Percentiles rank a stretch among this genome's conserved stretches.
phyloP scores from a whole-genome alignment of 352 stramenopile genomes.

The Blastocystis sp. region DNA sequence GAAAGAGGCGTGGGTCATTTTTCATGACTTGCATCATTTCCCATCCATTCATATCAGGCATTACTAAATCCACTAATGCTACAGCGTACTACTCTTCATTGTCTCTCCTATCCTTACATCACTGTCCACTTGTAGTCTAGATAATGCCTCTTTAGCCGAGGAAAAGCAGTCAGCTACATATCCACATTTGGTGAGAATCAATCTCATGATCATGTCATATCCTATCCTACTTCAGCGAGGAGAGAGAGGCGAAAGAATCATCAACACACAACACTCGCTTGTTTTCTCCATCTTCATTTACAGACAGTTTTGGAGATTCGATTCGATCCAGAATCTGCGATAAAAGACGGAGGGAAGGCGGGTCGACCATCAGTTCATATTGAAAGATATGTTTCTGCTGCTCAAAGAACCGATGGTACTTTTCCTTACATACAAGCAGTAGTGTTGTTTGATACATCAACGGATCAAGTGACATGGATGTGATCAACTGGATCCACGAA shows the following conservation, averaged over 20 bases:
- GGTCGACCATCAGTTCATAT: slow-evolving; percentile 22
- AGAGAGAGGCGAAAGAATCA: neutral
- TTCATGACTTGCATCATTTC: slow-evolving; percentile 30
- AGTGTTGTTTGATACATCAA: slow-evolving; percentile 20
- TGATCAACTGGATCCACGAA: slow-evolving; percentile 52
- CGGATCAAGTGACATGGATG: slow-evolving; percentile 8
- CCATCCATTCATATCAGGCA: neutral
- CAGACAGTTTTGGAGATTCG: neutral
- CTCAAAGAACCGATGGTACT: slow-evolving; percentile 42
- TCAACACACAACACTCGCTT: slow-evolving; percentile 15
- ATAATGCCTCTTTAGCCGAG: neutral
- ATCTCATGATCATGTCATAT: neutral
- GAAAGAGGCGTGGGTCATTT: slow-evolving; percentile 39
- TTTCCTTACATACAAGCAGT: slow-evolving; percentile 36
- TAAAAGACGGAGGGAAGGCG: slow-evolving; percentile 4
- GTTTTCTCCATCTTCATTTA: neutral
- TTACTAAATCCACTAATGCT: neutral
- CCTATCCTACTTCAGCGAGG: neutral
- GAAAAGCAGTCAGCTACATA: neutral
- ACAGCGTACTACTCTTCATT: slow-evolving; percentile 25
- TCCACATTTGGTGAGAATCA: neutral
- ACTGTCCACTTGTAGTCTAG: neutral
- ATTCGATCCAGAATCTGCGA: slow-evolving; percentile 16
- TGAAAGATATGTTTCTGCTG: slow-evolving; percentile 33
- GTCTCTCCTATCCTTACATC: neutral